Base-by-base conservation (phyloP, 73 alveolate genomes). In the Paraurostyla sp. region DNA sequence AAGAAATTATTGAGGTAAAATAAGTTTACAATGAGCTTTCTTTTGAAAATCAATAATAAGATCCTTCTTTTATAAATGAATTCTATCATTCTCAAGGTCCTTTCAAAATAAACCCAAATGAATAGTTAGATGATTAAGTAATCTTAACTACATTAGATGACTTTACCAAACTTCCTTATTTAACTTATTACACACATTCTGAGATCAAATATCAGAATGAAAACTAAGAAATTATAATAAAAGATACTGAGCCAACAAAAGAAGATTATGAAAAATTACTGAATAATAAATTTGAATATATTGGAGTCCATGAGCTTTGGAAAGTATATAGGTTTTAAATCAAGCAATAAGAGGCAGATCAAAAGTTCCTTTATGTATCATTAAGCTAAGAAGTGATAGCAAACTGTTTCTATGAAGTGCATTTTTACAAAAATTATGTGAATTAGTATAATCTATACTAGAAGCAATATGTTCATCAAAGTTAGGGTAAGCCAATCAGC, bases 261-360 rank as follows among this genome's bases (percentile, higher is more conserved):
- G 23, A 32, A 65, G 82, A 65, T 40, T 38, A 38, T 38, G 18
- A 65, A 40, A 65, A 65, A 6, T 65, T 36, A 40, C n/a, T 65
- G 9, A 65, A 65, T 38, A 36, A 15, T 38, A 13, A 7, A 38
- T 38, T 65, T 3, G 82, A 65, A 35, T 65, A 65, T 65, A 38
- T 65, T 6, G 82, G 82, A 7, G 58, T 65, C 0, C 82, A 65
- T 38, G 82, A 65, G 58, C 42, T 38, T 15, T 65, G 82, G 82
- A 65, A 65, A 40, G 16, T 65, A 6, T 65, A 65, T 22, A 65
- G 46, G 41, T 38, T 65, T n/a, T n/a, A n/a, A 6, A 7, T 3
- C 7, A 18, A 65, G 15, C 35, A 58, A 38, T 4, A 22, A 35
- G 13, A 65, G 20, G 42, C 45, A 9, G 69, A 20, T 6, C 41